Conservation (phyloP, 2,329 filamentous ascomycete species). For the Cercospora sesami region DNA sequence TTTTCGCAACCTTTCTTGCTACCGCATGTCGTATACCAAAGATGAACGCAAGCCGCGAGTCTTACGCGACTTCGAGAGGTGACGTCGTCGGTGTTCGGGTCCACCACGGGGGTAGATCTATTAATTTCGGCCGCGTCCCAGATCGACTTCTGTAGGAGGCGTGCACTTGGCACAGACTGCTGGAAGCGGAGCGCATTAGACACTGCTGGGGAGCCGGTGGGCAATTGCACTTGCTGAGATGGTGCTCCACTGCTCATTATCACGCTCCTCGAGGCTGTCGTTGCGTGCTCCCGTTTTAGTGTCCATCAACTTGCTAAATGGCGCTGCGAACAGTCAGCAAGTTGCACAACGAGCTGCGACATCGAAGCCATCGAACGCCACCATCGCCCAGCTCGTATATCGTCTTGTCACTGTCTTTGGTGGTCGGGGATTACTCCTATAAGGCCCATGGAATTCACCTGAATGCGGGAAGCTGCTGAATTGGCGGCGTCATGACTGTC, state of each 20-base stretch:
- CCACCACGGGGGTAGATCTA: constrained; percentile 9
- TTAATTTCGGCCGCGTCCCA: constrained; percentile 15
- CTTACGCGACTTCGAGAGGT: constrained; percentile 2
- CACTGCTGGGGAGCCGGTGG: background rate
- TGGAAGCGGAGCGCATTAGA: constrained; percentile 5
- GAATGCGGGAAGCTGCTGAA: background rate
- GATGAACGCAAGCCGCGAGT: background rate
- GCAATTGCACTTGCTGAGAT: background rate
- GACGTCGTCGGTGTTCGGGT: constrained; percentile 14
- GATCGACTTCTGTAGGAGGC: background rate
- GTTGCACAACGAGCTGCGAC: background rate
- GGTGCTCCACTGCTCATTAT: background rate
- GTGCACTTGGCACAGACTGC: background rate
- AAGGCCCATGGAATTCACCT: background rate
- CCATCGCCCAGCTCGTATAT: constrained; percentile 14
- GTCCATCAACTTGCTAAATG: background rate
- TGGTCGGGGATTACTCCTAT: constrained; percentile 9
- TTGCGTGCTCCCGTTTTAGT: background rate
- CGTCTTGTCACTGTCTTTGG: background rate
- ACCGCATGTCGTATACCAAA: background rate
- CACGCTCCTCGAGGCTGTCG: background rate
- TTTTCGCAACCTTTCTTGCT: background rate
- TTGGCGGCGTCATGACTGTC: background rate
- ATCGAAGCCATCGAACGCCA: constrained; percentile 4
- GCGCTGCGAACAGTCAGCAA: background rate